Evolutionary conservation across 176 grass and related monocot species (phyloP).

Genomic region (Aechmea fasciata): DNA sequence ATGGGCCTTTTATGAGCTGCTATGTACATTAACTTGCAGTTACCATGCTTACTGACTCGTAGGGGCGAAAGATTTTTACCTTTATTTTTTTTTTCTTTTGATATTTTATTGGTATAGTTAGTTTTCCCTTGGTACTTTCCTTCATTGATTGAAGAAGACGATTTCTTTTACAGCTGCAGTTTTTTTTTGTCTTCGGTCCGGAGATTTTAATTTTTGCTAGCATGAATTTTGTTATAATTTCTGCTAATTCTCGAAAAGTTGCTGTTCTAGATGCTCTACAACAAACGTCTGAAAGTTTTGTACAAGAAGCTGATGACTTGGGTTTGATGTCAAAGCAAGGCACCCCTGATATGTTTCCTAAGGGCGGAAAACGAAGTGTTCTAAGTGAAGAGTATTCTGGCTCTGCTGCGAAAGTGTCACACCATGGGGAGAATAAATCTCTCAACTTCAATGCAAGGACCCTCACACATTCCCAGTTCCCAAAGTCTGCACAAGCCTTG

Average conservation of each 20-base stretch:
- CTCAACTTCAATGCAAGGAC: constrained; percentile 9
- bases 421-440: constrained; percentile 1
- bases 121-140: no score
- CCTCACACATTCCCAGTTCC: constrained; percentile 29
- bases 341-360: background rate
- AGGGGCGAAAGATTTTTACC: no score
- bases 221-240: background rate
- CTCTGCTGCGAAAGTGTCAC: background rate
- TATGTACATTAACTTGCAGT: no score
- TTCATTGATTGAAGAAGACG: no score
- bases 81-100: no score
- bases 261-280: constrained; percentile 9
- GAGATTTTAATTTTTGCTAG: background rate
- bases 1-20: no score
- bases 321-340: background rate
- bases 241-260: background rate
- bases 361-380: background rate
- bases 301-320: constrained; percentile 7
- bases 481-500: constrained; percentile 53
- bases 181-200: background rate
- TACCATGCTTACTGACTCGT: no score
- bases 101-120: no score
- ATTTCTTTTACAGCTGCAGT: no score
- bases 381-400: background rate
- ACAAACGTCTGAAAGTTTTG: background rate